Percentiles rank a stretch among this genome's conserved stretches.
These are phyloP conservation scores for Poterioochromonas sp. DNA, from an alignment of 352 stramenopile species.

Conservation along the genomic window DNA sequence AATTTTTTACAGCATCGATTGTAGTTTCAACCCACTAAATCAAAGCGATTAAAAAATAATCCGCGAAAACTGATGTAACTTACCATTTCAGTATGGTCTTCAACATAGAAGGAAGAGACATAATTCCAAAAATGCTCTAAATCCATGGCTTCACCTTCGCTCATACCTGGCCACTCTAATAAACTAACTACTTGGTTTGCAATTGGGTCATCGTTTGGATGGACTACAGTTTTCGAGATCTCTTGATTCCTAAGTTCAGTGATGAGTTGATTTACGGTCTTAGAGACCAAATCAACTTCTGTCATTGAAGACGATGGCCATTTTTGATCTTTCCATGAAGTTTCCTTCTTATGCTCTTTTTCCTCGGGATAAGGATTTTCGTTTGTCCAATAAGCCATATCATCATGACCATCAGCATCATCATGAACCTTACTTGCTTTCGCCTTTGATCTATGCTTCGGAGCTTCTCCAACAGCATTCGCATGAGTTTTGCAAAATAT, in stretches of 20 bases:
- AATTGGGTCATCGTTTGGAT: background rate
- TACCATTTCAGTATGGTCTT: conserved; percentile 11
- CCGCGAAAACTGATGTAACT: too few species aligned
- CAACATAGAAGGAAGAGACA: background rate
- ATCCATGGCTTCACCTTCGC: conserved; percentile 23
- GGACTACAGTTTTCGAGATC: too few species aligned
- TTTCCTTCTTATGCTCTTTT: background rate
- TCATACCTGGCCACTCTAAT: conserved; percentile 18
- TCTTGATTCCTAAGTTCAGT: too few species aligned
- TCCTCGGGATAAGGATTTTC: background rate
- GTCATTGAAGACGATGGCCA: background rate
- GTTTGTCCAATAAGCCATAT: background rate
- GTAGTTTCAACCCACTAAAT: background rate
- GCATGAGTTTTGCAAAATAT: conserved; percentile 28
- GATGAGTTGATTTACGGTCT: too few species aligned
- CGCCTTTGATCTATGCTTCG: background rate
- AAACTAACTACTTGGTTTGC: background rate
- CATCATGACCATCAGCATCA: background rate
- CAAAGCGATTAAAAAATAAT: too few species aligned
- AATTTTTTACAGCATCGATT: background rate
- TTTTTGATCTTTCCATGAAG: background rate
- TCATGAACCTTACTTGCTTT: background rate
- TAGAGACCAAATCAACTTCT: background rate
- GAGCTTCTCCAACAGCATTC: background rate
- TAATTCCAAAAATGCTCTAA: conserved; percentile 25